phyloP scores from a whole-genome alignment of 306 rosid species.

The Astragalus glycyphyllos region DNA sequence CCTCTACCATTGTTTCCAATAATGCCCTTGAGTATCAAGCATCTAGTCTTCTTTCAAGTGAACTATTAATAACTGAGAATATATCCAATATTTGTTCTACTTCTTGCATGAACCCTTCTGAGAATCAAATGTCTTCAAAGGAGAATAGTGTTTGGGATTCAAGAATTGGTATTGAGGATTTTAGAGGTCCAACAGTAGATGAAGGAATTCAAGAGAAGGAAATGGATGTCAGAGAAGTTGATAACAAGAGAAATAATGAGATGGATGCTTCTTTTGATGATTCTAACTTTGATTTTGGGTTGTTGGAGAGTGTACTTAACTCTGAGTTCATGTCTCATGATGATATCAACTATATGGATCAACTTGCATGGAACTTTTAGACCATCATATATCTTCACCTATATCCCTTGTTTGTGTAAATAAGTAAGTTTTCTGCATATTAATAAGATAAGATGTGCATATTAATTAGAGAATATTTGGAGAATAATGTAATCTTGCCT shows the following conservation, averaged over 20 bases:
- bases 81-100: constrained; percentile 42
- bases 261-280: constrained; percentile 43
- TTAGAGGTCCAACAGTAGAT: constrained; percentile 29
- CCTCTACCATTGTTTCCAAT: background rate
- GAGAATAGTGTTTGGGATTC: constrained; percentile 45
- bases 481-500: background rate
- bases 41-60: background rate
- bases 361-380: constrained; percentile 74
- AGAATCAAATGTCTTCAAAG: constrained; percentile 41
- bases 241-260: constrained; percentile 27
- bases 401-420: background rate
- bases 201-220: constrained; percentile 46
- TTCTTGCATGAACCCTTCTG: constrained; percentile 38
- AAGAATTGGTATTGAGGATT: constrained; percentile 42
- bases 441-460: background rate
- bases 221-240: constrained; percentile 35
- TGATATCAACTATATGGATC: constrained; percentile 55
- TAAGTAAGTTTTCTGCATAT: background rate
- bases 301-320: constrained; percentile 60
- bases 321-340: constrained; percentile 59
- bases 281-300: constrained; percentile 64
- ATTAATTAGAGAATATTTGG: background rate
- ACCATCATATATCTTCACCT: constrained; percentile 11
- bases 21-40: background rate
- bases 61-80: constrained; percentile 28